Percentiles rank a stretch among this genome's conserved stretches.
phyloP scores from a whole-genome alignment of 75 land plant species.

The Gnetum montanum region DNA sequence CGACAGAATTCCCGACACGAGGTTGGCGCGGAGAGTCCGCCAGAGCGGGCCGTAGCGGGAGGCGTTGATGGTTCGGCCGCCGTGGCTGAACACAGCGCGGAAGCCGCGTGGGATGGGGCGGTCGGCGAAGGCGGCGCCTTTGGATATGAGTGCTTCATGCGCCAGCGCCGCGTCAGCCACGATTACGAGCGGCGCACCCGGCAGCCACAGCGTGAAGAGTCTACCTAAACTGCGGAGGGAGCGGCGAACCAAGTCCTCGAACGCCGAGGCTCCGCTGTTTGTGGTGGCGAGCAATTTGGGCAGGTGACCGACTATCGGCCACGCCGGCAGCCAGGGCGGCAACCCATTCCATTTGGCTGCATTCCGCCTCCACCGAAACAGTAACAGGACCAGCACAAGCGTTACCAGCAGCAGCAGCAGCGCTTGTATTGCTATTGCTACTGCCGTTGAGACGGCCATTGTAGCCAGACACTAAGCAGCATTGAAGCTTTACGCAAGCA shows the following conservation, averaged over 20 bases:
- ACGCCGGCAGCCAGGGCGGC: conserved; percentile 53
- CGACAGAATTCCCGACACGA: conserved; percentile 64
- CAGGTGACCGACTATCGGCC: conserved; percentile 59
- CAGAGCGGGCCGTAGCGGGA: conserved; percentile 69
- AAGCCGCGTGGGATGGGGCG: conserved; percentile 53
- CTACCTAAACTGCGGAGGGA: conserved; percentile 46
- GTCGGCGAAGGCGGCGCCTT: conserved; percentile 60
- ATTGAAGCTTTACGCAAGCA: too few species aligned
- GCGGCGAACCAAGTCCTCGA: conserved; percentile 44
- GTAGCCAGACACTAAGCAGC: too few species aligned
- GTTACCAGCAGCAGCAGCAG: too few species aligned
- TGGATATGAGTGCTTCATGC: conserved; percentile 66
- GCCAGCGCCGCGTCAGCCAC: conserved; percentile 50
- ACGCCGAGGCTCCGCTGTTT: too few species aligned
- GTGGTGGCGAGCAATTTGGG: conserved; percentile 39
- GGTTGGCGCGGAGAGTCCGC: conserved; percentile 76
- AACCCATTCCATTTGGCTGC: too few species aligned
- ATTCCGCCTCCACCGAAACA: too few species aligned
- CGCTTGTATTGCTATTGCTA: too few species aligned
- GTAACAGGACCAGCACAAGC: too few species aligned
- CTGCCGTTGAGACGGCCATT: too few species aligned
- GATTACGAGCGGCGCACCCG: conserved; percentile 53
- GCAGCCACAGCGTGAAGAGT: conserved; percentile 68
- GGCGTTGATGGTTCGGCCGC: conserved; percentile 66
- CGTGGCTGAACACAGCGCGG: conserved; percentile 50